Evolutionary conservation across 441 rosid genomes (phyloP).

Genomic region (Sinapis alba): DNA sequence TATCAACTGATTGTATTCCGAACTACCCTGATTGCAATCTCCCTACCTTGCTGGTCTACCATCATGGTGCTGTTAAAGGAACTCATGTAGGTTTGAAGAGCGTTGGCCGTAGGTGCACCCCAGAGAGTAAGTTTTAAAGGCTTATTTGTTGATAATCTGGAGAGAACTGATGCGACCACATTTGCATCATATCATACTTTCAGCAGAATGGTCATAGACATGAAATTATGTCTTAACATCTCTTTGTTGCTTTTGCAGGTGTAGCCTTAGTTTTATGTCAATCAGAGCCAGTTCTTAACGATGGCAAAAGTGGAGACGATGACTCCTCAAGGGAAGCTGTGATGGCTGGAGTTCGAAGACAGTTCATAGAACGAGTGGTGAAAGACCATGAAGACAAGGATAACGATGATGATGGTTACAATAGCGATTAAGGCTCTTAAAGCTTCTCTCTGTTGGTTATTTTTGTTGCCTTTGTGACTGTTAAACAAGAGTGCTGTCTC

Average conservation of each 20-base stretch:
- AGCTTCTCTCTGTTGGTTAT: slow-evolving; percentile 1
- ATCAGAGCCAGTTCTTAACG: slow-evolving; percentile 62
- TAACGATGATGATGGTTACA: too few relatives aligned
- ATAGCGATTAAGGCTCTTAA: too few relatives aligned
- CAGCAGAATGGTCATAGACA: slow-evolving; percentile 3
- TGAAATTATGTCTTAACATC: slow-evolving; percentile 4
- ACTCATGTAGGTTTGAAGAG: slow-evolving; percentile 82
- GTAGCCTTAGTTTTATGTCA: slow-evolving; percentile 93
- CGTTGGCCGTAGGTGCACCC: slow-evolving; percentile 91
- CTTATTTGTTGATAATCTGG: neutral
- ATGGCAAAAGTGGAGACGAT: too few relatives aligned
- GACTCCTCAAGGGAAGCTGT: too few relatives aligned
- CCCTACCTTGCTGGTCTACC: slow-evolving; percentile 90
- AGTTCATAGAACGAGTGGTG: too few relatives aligned
- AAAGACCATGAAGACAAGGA: too few relatives aligned
- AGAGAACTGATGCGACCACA: neutral
- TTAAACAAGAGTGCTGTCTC: slow-evolving; percentile 12
- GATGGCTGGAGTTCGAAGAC: too few relatives aligned
- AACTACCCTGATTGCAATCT: slow-evolving; percentile 93
- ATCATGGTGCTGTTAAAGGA: slow-evolving; percentile 87
- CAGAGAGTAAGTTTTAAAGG: slow-evolving; percentile 68
- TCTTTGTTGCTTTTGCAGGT: slow-evolving; percentile 49
- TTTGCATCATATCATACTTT: neutral
- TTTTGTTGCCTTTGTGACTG: slow-evolving; percentile 19
- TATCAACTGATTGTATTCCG: slow-evolving; percentile 97